Evolutionary conservation across 768 basidiomycete genomes (phyloP).

Genomic region (Suillus occidentalis): DNA sequence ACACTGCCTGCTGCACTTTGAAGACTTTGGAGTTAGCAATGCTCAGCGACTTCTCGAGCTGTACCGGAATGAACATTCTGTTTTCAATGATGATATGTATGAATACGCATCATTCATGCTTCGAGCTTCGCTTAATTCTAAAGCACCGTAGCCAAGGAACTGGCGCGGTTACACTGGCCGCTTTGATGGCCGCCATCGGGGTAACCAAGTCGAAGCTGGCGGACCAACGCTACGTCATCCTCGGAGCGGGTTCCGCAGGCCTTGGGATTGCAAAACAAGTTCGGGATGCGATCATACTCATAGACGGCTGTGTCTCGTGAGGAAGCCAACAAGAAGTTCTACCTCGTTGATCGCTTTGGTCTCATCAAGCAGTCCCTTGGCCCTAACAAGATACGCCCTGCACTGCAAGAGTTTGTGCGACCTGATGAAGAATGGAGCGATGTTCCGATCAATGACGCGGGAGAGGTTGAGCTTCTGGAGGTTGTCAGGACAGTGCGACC

Average conservation of each 20-base stretch:
- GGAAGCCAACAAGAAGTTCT: slow-evolving; percentile 69
- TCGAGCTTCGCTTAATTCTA: background rate
- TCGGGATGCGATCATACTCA: slow-evolving; percentile 68
- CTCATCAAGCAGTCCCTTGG: slow-evolving; percentile 55
- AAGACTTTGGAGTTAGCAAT: slow-evolving; percentile 82
- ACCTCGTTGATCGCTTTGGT: slow-evolving; percentile 69
- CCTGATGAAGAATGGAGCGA: slow-evolving; percentile 56
- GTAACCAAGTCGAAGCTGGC: slow-evolving; percentile 63
- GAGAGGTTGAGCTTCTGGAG: slow-evolving; percentile 57
- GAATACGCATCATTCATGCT: slow-evolving; percentile 14
- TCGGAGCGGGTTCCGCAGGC: slow-evolving; percentile 82
- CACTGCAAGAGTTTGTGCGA: slow-evolving; percentile 55
- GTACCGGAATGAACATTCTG: slow-evolving; percentile 62
- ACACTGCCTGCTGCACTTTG: slow-evolving; percentile 72
- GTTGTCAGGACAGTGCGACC: slow-evolving; percentile 73
- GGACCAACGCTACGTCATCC: slow-evolving; percentile 77
- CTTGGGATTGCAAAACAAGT: slow-evolving; percentile 77
- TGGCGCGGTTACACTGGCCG: slow-evolving; percentile 71
- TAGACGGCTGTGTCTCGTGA: slow-evolving; percentile 49
- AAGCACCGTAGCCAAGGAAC: slow-evolving; percentile 61
- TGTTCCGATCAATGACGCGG: slow-evolving; percentile 35
- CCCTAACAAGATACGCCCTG: slow-evolving; percentile 42
- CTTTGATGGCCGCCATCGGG: slow-evolving; percentile 65
- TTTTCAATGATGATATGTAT: slow-evolving; percentile 87
- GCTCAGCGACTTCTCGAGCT: slow-evolving; percentile 65